phyloP scores from a whole-genome alignment of 352 stramenopile genomes.

The Pythium brassicae region DNA sequence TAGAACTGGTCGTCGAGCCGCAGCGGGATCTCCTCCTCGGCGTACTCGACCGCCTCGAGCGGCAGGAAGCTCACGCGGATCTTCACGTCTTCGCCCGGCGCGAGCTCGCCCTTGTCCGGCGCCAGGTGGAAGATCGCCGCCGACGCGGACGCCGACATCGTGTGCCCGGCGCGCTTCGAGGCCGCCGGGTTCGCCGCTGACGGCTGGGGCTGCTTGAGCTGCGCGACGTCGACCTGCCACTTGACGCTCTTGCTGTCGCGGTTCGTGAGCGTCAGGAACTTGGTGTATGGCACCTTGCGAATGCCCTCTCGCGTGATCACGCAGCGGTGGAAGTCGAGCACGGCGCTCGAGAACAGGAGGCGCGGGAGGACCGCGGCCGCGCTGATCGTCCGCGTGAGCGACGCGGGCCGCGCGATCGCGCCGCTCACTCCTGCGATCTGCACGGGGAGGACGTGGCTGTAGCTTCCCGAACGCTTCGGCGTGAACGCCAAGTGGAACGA shows the following conservation, averaged over 20 bases:
- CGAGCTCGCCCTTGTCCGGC: conserved; percentile 75
- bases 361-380: conserved; percentile 54
- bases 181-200: conserved; percentile 14
- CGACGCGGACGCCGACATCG: conserved; percentile 24
- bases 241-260: conserved; percentile 44
- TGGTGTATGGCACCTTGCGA: conserved; percentile 85
- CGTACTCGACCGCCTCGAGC: conserved; percentile 70
- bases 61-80: conserved; percentile 88
- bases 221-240: conserved; percentile 77
- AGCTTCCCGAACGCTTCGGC: conserved; percentile 25
- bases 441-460: conserved; percentile 71
- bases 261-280: conserved; percentile 77
- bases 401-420: conserved; percentile 17
- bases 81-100: conserved; percentile 63
- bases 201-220: conserved; percentile 21
- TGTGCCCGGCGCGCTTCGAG: conserved; percentile 25
- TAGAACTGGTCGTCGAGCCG: conserved; percentile 73
- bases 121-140: conserved; percentile 76
- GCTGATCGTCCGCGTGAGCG: conserved; percentile 39
- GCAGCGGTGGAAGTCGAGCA: conserved; percentile 80
- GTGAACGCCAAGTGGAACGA: conserved; percentile 77
- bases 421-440: conserved; percentile 55
- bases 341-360: conserved; percentile 64
- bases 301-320: conserved; percentile 83
- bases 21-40: conserved; percentile 67